Evolutionary conservation across 306 rosid species (phyloP), one percentile per base, ranked within the genome.

Genomic region (Citrullus mucosospermus): DNA sequence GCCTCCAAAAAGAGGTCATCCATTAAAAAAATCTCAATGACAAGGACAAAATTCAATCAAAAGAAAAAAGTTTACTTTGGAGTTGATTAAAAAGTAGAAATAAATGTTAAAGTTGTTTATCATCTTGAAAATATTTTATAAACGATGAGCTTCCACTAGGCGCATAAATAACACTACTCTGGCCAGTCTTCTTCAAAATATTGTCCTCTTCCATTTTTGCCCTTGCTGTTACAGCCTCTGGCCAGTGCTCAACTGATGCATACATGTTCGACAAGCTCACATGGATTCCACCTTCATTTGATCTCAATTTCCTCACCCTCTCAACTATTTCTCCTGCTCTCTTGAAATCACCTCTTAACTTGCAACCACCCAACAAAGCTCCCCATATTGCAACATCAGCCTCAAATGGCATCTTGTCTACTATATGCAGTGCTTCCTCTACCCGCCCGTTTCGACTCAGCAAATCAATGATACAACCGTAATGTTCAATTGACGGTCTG

Each of bases 381-480:
- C 85, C 85, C 81, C 83, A 79, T 3, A 79, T 79, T 6, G 83
- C 80, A 67, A 79, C 43, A 58, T 83, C 80, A 14, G 85, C 80
- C 74, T 61, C 68, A 48, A 65, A 25, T 14, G 83, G 75, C 80
- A 83, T 79, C 67, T 57, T 53, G 43, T 65, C 77, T 5, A 28
- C 67, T 28, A 79, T 5, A 44, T 0, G 30, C 22, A 57, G 22
- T 14, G 85, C 80, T 79, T 83, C 78, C 78, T 83, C 83, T 32
- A 79, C 15, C 54, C 36, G 80, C 68, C 80, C 85, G 25, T 83
- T 79, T 57, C 83, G 78, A 72, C 85, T 22, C 7, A 79, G 78
- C 65, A 79, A 70, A 43, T 83, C 78, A n/a, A 83, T 13, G 13
- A 83, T 28, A 39, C 83, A 83, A 53, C 85, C 80, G 17, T 16